Conservation (phyloP, 345 rosid species). For the Noccaea bulbosa region DNA sequence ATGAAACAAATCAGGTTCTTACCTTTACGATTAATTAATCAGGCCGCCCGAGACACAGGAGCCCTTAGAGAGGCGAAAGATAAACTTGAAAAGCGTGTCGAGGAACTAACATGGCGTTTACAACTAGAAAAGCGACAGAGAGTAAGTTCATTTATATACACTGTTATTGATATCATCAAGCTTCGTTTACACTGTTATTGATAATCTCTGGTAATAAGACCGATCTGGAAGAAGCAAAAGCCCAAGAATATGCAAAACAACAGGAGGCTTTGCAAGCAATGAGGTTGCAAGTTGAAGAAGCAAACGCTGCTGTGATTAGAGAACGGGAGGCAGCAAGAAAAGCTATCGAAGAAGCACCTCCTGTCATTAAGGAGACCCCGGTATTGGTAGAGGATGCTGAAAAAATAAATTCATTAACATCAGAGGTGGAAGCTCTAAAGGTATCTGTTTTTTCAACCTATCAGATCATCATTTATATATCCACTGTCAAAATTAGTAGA, state of each 20-base stretch:
- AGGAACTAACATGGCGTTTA: conserved; percentile 96
- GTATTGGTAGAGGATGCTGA: conserved; percentile 88
- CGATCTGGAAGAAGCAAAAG: conserved; percentile 92
- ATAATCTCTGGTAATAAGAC: conserved; percentile 51
- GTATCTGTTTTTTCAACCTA: conserved; percentile 45
- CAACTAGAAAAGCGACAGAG: conserved; percentile 96
- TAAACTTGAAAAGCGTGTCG: conserved; percentile 98
- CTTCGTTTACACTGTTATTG: conserved; percentile 4
- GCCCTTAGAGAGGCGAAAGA: conserved; percentile 98
- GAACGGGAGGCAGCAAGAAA: conserved; percentile 89
- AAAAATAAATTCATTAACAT: conserved; percentile 65
- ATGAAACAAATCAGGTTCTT: conserved; percentile 28
- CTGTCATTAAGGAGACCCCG: conserved; percentile 94
- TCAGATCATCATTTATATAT: not conserved
- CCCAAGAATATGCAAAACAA: conserved; percentile 85
- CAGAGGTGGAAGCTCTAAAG: conserved; percentile 87
- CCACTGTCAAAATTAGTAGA: not conserved
- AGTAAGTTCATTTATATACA: conserved; percentile 54
- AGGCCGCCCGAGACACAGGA: conserved; percentile 97
- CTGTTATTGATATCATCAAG: conserved; percentile 21
- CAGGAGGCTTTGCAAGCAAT: conserved; percentile 78
- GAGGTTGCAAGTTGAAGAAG: conserved; percentile 88
- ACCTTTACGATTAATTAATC: conserved; percentile 41
- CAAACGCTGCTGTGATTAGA: conserved; percentile 73
- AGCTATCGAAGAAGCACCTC: conserved; percentile 98